Conservation (phyloP, 495 filamentous ascomycete species). For the Trichoderma reesei region DNA sequence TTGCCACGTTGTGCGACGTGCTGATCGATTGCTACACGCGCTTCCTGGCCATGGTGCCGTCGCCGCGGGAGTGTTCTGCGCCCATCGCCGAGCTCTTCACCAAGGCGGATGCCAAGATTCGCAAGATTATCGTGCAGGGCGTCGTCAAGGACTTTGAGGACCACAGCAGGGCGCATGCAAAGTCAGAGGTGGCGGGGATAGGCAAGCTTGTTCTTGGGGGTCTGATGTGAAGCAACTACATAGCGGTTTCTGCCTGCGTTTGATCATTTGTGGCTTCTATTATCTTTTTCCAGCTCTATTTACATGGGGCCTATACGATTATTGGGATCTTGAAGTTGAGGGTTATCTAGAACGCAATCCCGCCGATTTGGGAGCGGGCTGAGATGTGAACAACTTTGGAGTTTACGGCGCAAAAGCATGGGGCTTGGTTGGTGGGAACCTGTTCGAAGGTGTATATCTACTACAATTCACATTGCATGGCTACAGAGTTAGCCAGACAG, state of each 20-base stretch:
- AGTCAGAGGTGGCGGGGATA: conserved; percentile 70
- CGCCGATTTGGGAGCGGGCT: not conserved
- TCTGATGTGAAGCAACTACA: conserved; percentile 47
- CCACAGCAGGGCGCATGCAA: conserved; percentile 58
- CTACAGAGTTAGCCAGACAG: no score
- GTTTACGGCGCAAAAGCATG: not conserved
- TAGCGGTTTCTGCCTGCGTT: not conserved
- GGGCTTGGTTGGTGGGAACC: not conserved
- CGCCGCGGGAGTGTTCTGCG: conserved; percentile 50
- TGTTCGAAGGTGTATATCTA: not conserved
- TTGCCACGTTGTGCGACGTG: conserved; percentile 93
- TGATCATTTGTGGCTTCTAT: not conserved
- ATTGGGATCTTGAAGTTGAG: not conserved
- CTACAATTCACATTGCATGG: not conserved
- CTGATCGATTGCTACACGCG: conserved; percentile 85
- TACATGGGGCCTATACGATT: not conserved
- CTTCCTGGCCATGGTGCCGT: conserved; percentile 59
- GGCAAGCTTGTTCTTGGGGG: conserved; percentile 86
- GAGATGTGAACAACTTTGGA: not conserved
- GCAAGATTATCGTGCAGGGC: conserved; percentile 76
- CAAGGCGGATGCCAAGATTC: conserved; percentile 75
- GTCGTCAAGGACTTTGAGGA: conserved; percentile 93
- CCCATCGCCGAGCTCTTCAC: conserved; percentile 70
- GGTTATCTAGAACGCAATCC: not conserved
- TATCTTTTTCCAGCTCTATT: not conserved